A percentile compares a stretch with the other conserved stretches of the same genome.
Evolutionary conservation across 2,329 filamentous ascomycete species (phyloP).

Genomic region (Sporothrix mexicana): DNA sequence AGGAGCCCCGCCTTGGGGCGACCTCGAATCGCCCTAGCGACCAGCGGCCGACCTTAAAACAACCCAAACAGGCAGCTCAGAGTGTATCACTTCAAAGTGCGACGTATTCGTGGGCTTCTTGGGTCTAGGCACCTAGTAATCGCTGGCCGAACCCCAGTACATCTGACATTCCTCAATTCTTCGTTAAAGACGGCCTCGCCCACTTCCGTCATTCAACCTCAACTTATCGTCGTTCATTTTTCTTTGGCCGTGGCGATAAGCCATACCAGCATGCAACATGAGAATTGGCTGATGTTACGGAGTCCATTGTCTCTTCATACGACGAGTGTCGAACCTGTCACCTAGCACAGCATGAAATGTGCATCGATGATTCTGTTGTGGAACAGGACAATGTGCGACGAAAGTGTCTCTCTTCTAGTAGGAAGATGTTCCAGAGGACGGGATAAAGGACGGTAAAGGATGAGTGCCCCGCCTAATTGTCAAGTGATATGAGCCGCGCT

Average conservation of each 20-base stretch:
- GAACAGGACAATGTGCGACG: background rate
- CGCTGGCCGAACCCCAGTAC: background rate
- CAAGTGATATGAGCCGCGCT: background rate
- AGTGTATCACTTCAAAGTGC: background rate
- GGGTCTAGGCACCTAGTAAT: background rate
- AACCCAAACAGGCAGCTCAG: constrained; percentile 20
- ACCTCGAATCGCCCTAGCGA: background rate
- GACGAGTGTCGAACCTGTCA: background rate
- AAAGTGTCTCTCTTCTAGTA: background rate
- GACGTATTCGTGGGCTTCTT: background rate
- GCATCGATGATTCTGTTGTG: background rate
- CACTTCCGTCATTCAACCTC: background rate
- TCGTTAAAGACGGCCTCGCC: background rate
- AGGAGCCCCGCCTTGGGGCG: background rate
- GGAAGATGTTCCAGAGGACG: background rate
- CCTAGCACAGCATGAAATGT: background rate
- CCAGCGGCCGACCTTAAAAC: background rate
- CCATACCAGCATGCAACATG: background rate
- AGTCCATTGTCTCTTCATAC: background rate
- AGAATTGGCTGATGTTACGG: too few species aligned
- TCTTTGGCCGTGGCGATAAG: background rate
- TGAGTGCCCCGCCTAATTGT: background rate
- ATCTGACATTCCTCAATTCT: background rate
- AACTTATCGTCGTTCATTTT: background rate
- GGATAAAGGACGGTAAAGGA: background rate